Percentiles rank a stretch among this genome's conserved stretches.
phyloP scores from a whole-genome alignment of 129 eudicot species.

The Escallonia herrerae region DNA sequence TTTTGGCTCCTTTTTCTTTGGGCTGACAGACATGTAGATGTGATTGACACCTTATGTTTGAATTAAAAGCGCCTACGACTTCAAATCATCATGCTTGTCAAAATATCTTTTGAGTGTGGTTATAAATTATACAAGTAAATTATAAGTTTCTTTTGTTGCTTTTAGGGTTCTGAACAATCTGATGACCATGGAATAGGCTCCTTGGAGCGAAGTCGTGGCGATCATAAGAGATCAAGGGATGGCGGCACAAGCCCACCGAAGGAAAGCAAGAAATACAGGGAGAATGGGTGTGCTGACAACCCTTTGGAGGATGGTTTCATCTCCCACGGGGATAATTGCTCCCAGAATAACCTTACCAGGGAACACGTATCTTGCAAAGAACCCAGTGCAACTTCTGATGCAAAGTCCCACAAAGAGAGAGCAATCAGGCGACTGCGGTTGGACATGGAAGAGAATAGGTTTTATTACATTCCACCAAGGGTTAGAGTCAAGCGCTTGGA shows the following conservation, averaged over 20 bases:
- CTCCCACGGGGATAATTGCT: not conserved
- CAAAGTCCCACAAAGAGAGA: slow-evolving; percentile 22
- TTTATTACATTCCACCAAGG: slow-evolving; percentile 64
- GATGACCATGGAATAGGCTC: slow-evolving; percentile 5
- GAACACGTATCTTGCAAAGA: not conserved
- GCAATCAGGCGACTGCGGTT: slow-evolving; percentile 40
- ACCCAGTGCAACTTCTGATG: not conserved
- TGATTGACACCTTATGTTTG: not conserved
- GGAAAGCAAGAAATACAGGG: slow-evolving; percentile 24
- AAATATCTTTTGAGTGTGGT: no score
- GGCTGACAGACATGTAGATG: no score
- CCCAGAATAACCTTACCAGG: not conserved
- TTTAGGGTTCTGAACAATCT: slow-evolving; percentile 25
- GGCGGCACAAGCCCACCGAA: slow-evolving; percentile 5
- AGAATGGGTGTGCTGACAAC: not conserved
- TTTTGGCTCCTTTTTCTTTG: not conserved
- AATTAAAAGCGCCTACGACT: no score
- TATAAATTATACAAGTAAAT: no score
- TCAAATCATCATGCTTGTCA: no score
- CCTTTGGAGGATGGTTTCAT: not conserved
- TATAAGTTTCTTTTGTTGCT: not conserved
- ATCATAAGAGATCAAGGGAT: slow-evolving; percentile 42
- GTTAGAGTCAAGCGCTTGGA: slow-evolving; percentile 26
- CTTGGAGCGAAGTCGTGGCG: slow-evolving; percentile 12
- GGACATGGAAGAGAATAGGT: slow-evolving; percentile 72